Conservation (phyloP, 2,329 filamentous ascomycete species). For the Xylariaceae sp. region DNA sequence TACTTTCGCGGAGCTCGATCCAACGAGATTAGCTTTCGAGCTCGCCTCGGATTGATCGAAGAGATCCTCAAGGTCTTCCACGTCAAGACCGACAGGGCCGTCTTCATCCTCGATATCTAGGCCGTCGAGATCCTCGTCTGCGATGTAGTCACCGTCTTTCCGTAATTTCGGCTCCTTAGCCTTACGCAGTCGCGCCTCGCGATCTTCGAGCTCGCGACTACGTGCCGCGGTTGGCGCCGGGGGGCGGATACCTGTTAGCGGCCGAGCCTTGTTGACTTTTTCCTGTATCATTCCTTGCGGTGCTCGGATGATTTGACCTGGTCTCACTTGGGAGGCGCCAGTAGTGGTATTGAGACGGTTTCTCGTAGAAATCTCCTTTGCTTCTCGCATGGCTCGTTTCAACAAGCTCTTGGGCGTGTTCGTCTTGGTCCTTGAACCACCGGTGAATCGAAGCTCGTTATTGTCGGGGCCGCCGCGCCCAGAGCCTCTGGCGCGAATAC, state of each 20-base stretch:
- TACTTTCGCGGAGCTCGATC: not conserved
- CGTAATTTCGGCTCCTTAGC: conserved; percentile 38
- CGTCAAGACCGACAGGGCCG: conserved; percentile 27
- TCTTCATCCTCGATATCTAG: conserved; percentile 33
- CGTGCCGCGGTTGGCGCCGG: conserved; percentile 22
- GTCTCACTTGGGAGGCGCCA: conserved; percentile 41
- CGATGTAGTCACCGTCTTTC: conserved; percentile 45
- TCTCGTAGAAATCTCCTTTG: conserved; percentile 57
- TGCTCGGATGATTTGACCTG: conserved; percentile 53
- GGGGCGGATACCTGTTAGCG: conserved; percentile 31
- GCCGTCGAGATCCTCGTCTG: conserved; percentile 48
- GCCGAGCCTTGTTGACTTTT: conserved; percentile 50
- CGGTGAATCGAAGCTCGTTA: conserved; percentile 50
- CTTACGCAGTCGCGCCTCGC: conserved; percentile 45
- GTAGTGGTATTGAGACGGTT: conserved; percentile 52
- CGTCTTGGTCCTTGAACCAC: conserved; percentile 59
- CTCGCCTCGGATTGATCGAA: conserved; percentile 23
- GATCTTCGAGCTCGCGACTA: conserved; percentile 41
- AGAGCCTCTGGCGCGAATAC: conserved; percentile 19
- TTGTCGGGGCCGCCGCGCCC: conserved; percentile 30
- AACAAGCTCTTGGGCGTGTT: conserved; percentile 60
- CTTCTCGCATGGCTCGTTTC: conserved; percentile 61
- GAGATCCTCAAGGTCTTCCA: conserved; percentile 33
- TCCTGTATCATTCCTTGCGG: conserved; percentile 62
- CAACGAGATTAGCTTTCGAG: not conserved